Evolutionary conservation across 306 rosid genomes (phyloP).

Genomic region (Luffa aegyptiaca): DNA sequence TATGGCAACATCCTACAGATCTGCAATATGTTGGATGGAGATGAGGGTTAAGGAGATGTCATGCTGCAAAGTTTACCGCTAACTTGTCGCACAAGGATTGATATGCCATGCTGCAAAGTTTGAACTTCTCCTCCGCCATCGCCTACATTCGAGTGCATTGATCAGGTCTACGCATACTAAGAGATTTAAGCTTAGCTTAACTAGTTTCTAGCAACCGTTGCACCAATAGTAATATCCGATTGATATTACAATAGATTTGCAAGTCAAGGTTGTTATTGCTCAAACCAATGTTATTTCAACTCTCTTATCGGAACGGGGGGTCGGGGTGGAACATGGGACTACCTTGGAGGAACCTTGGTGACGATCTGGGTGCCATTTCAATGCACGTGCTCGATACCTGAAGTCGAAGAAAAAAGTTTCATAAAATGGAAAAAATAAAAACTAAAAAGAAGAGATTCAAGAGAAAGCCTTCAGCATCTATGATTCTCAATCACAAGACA

Average conservation of each 20-base stretch:
- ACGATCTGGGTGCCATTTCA: conserved; percentile 96
- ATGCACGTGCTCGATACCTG: conserved; percentile 69
- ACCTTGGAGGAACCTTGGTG: conserved; percentile 86
- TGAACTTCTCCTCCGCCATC: conserved; percentile 80
- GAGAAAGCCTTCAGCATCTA: background rate
- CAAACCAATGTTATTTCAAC: background rate
- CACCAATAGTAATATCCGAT: background rate
- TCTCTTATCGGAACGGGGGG: background rate
- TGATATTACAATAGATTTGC: background rate
- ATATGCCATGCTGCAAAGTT: conserved; percentile 72
- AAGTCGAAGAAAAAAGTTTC: background rate
- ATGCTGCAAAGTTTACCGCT: conserved; percentile 25
- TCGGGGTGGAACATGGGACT: background rate
- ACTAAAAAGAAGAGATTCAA: background rate
- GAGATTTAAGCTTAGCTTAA: background rate
- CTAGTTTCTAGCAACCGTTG: background rate
- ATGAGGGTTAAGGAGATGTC: background rate
- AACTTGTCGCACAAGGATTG: conserved; percentile 61
- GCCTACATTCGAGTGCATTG: conserved; percentile 20
- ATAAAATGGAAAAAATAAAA: background rate
- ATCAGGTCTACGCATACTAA: background rate
- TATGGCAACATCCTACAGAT: background rate
- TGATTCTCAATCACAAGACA: background rate
- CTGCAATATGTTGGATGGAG: background rate
- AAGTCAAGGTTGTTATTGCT: background rate